These are phyloP conservation scores for Amoeboaphelidium occidentale DNA, from an alignment of 371 early-diverging fungal genomes.

Conservation along the genomic window DNA sequence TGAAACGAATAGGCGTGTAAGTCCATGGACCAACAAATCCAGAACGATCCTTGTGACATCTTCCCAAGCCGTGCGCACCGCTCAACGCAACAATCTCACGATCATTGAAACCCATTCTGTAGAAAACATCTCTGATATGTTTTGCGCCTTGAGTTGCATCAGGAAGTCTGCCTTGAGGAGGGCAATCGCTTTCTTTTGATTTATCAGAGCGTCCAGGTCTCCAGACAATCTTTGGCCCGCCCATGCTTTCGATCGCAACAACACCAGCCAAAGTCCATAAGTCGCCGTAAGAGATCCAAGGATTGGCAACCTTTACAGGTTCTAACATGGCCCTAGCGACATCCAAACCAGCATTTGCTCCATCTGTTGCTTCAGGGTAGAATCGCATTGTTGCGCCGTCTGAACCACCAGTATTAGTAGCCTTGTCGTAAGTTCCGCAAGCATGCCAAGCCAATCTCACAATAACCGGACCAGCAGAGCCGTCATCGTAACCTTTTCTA, in stretches of 20 bases:
- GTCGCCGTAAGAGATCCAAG: conserved; percentile 6
- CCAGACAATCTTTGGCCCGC: conserved; percentile 7
- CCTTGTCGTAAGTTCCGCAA: not conserved
- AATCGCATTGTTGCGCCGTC: not conserved
- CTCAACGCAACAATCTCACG: conserved; percentile 75
- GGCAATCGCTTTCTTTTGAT: conserved; percentile 17
- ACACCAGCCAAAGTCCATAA: conserved; percentile 7
- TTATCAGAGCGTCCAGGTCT: conserved; percentile 40
- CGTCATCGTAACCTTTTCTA: conserved; percentile 63
- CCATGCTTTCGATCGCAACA: conserved; percentile 12
- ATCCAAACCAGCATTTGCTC: conserved; percentile 5
- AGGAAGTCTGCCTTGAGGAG: conserved; percentile 79
- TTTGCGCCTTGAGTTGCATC: conserved; percentile 43
- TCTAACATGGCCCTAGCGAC: conserved; percentile 5
- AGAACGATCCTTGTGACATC: conserved; percentile 67
- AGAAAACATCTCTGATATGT: conserved; percentile 57
- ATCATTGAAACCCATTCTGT: conserved; percentile 62
- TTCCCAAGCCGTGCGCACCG: conserved; percentile 89
- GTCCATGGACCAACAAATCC: conserved; percentile 83
- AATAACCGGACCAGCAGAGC: conserved; percentile 64
- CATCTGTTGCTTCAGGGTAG: not conserved
- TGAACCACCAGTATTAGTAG: not conserved
- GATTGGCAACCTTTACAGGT: conserved; percentile 5
- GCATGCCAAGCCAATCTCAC: conserved; percentile 18
- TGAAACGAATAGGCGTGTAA: conserved; percentile 57